Evolutionary conservation across 176 grass and related monocot species (phyloP).

Genomic region (Rhynchospora tenuis): DNA sequence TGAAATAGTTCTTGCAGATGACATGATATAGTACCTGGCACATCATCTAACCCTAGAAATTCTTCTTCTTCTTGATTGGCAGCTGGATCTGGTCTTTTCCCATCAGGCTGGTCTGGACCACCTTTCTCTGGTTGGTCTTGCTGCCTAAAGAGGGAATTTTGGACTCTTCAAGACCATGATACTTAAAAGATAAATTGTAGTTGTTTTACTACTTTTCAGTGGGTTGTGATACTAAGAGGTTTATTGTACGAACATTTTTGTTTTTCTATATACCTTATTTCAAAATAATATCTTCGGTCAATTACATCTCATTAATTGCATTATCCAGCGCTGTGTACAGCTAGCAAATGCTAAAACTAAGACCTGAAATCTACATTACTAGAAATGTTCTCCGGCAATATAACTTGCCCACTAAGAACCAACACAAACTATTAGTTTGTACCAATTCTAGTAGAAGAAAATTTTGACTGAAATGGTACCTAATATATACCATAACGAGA

Average conservation of each 20-base stretch:
- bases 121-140: slow-evolving; percentile 70
- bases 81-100: slow-evolving; percentile 38
- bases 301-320: neutral
- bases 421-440: neutral
- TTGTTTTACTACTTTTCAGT: neutral
- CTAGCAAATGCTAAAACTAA: neutral
- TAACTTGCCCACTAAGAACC: neutral
- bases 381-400: neutral
- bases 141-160: slow-evolving; percentile 13
- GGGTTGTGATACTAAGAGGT: neutral
- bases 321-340: neutral
- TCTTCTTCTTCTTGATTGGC: slow-evolving; percentile 54
- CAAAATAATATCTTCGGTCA: neutral
- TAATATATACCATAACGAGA: neutral
- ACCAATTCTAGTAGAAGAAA: neutral
- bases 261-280: neutral
- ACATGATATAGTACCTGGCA: slow-evolving; percentile 48
- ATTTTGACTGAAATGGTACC: neutral
- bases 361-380: neutral
- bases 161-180: neutral
- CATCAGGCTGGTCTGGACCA: slow-evolving; percentile 35
- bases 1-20: neutral
- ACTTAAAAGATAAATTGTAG: neutral
- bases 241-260: neutral
- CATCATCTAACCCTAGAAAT: slow-evolving; percentile 82